Evolutionary conservation across 2,329 filamentous ascomycete species (phyloP).

Genomic region (Macrophomina phaseolina): DNA sequence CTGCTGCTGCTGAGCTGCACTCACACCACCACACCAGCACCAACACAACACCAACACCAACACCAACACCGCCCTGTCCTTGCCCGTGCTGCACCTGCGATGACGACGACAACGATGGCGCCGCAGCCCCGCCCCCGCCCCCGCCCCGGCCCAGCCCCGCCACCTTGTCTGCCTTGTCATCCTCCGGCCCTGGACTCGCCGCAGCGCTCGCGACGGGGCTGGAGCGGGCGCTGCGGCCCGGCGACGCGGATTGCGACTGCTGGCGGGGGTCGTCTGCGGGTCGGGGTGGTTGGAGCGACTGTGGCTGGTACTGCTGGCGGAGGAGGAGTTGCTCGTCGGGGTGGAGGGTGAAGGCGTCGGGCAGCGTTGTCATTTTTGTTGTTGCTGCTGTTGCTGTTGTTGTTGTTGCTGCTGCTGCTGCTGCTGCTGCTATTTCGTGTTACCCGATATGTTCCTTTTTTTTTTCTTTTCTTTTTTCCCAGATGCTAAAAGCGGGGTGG

Average conservation of each 20-base stretch:
- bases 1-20: not conserved
- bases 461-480: too few relatives aligned
- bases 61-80: not conserved
- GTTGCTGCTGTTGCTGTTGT: too few relatives aligned
- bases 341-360: conserved; percentile 17
- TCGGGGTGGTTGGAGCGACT: not conserved
- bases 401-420: not conserved
- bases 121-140: too few relatives aligned
- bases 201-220: not conserved
- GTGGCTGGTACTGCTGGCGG: not conserved
- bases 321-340: conserved; percentile 12
- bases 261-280: not conserved
- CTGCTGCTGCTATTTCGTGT: too few relatives aligned
- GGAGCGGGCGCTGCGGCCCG: not conserved
- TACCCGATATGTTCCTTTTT: too few relatives aligned
- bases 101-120: too few relatives aligned
- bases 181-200: not conserved
- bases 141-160: too few relatives aligned
- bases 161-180: too few relatives aligned
- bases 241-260: not conserved
- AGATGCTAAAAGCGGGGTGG: too few relatives aligned
- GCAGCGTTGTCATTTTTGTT: conserved; percentile 11
- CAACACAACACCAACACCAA: too few relatives aligned
- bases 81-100: too few relatives aligned
- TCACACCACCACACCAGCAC: too few relatives aligned